Conservation (phyloP, 306 rosid species). For the Cucumis melo region DNA sequence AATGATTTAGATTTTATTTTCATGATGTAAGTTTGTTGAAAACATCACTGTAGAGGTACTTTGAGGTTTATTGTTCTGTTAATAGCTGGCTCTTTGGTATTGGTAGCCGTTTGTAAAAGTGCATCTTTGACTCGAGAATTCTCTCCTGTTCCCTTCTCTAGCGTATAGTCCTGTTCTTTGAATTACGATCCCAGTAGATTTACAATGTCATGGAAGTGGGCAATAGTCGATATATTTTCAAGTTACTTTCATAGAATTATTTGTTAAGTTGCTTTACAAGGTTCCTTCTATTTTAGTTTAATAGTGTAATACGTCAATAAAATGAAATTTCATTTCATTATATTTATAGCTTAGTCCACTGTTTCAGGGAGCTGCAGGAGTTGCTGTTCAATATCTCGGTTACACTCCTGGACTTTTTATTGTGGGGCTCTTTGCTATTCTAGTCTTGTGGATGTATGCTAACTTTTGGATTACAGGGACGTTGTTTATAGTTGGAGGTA, state of each 20-base stretch:
- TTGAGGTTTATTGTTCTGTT: neutral
- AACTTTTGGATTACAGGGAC: conserved; percentile 94
- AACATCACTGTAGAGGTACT: neutral
- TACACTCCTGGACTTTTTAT: conserved; percentile 92
- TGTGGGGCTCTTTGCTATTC: conserved; percentile 85
- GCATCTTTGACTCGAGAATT: neutral
- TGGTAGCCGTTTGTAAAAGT: neutral
- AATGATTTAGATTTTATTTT: neutral
- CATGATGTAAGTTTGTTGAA: neutral
- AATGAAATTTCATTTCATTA: neutral
- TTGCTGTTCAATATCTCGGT: conserved; percentile 75
- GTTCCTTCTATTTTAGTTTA: neutral
- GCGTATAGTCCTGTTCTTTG: neutral
- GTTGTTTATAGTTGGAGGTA: conserved; percentile 91
- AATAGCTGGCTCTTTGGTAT: neutral
- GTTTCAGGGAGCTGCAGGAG: conserved; percentile 81
- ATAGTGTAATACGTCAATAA: neutral
- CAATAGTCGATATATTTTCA: neutral
- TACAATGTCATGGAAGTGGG: neutral
- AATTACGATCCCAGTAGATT: neutral
- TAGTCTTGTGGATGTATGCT: conserved; percentile 92
- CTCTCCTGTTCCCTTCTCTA: neutral
- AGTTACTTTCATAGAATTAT: neutral
- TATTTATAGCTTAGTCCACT: conserved; percentile 25
- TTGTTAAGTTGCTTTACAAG: neutral